phyloP scores from a whole-genome alignment of 2,329 filamentous ascomycete species.

The Xylaria multiplex region DNA sequence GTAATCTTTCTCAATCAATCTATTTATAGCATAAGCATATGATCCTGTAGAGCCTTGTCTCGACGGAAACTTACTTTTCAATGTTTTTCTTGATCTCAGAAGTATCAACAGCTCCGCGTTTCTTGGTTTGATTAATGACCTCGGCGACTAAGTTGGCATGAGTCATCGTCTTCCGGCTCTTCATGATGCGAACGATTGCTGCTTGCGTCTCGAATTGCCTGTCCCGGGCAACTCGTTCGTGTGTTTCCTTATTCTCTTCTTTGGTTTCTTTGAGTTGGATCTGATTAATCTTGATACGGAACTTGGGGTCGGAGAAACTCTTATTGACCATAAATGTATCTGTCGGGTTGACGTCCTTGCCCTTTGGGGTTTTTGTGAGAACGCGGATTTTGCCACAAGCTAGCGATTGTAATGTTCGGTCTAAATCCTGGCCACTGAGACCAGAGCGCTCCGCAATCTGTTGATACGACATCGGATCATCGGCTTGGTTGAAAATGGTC shows the following conservation, averaged over 20 bases:
- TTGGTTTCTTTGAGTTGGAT: conserved; percentile 97
- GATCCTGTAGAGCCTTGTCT: background rate
- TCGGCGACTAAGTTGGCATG: conserved; percentile 90
- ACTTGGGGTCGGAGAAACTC: conserved; percentile 80
- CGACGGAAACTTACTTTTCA: conserved; percentile 75
- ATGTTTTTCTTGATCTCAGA: conserved; percentile 96
- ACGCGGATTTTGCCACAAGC: conserved; percentile 91
- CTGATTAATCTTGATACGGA: conserved; percentile 97
- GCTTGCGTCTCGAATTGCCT: conserved; percentile 96
- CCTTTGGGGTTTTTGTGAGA: conserved; percentile 84
- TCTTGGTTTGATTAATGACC: conserved; percentile 90
- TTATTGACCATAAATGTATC: conserved; percentile 89
- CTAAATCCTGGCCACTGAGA: conserved; percentile 79
- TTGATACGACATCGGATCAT: conserved; percentile 73
- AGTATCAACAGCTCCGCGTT: conserved; percentile 84
- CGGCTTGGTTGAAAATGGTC: conserved; percentile 83
- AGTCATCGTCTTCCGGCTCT: conserved; percentile 86
- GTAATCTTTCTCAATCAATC: conserved; percentile 85
- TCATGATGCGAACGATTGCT: conserved; percentile 97
- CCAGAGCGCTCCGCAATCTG: conserved; percentile 80
- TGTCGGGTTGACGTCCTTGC: conserved; percentile 77
- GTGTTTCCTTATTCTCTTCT: conserved; percentile 93
- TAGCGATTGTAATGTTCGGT: conserved; percentile 91
- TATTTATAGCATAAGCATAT: conserved; percentile 52
- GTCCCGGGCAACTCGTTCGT: conserved; percentile 88